Conservation (phyloP, 164 flowering plant species). For the Sextonia rubra region DNA sequence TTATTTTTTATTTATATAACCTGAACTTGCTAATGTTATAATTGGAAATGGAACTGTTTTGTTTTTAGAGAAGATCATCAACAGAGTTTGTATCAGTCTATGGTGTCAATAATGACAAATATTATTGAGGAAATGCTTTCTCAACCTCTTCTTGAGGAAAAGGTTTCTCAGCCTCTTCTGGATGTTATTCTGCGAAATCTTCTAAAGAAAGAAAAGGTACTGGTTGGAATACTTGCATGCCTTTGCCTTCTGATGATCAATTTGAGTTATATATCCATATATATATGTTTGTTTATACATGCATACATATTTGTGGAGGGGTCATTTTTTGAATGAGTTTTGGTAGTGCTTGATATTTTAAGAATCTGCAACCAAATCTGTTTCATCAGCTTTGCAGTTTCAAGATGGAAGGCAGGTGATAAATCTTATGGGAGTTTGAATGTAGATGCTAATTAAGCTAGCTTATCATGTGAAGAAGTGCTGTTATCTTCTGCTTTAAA, state of each 20-base stretch:
- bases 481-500: background rate
- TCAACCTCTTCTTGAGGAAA: constrained; percentile 59
- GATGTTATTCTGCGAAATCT: constrained; percentile 71
- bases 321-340: background rate
- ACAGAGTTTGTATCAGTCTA: constrained; percentile 48
- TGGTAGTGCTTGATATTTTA: background rate
- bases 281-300: no score
- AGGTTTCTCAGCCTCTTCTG: constrained; percentile 52
- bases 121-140: constrained; percentile 68
- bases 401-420: background rate
- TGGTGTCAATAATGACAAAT: constrained; percentile 60
- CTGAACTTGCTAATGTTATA: background rate
- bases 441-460: background rate
- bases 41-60: constrained; percentile 7
- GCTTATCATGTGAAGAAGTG: background rate
- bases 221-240: background rate
- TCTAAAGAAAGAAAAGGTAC: constrained; percentile 65
- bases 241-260: background rate
- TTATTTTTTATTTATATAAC: no score
- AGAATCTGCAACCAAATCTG: background rate
- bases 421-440: background rate
- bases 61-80: constrained; percentile 70
- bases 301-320: background rate
- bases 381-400: background rate
- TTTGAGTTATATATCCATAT: background rate